A percentile compares a stretch with the other conserved stretches of the same genome.
These are phyloP conservation scores for Apiospora marii DNA, from an alignment of 2,329 filamentous ascomycete genomes.

Conservation along the genomic window DNA sequence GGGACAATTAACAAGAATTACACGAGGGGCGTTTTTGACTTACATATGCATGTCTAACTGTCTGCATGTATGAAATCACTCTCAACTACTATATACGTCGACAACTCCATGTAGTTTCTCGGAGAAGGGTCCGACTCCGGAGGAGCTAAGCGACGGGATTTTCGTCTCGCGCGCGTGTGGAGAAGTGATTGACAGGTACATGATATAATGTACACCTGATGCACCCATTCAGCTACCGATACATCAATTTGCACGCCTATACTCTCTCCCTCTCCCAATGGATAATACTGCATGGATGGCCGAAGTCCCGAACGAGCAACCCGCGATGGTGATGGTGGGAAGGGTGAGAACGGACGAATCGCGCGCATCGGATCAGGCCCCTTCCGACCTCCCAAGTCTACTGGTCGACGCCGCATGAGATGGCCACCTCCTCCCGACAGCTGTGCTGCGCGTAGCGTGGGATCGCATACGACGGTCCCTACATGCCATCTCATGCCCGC, in stretches of 20 bases:
- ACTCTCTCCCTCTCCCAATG: too few relatives aligned
- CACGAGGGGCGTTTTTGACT: too few relatives aligned
- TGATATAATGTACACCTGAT: background rate
- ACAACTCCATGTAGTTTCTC: background rate
- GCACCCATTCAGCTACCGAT: too few relatives aligned
- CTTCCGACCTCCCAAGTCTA: background rate
- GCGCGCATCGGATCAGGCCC: slow-evolving; percentile 17
- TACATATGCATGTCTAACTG: slow-evolving; percentile 3
- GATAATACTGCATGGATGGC: too few relatives aligned
- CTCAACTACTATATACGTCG: background rate
- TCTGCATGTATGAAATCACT: background rate
- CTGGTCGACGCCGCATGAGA: background rate
- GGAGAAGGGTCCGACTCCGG: background rate
- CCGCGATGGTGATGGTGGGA: background rate
- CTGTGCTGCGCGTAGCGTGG: background rate
- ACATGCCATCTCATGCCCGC: background rate
- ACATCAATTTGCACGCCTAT: background rate
- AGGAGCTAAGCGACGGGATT: background rate
- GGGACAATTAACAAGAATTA: too few relatives aligned
- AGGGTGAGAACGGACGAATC: background rate
- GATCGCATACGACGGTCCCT: slow-evolving; percentile 12
- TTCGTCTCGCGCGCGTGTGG: background rate
- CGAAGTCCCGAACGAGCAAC: background rate
- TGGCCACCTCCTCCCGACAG: background rate
- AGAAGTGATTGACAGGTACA: background rate